Base-by-base conservation (phyloP, 352 stramenopile genomes). In the Pythium biforme region DNA sequence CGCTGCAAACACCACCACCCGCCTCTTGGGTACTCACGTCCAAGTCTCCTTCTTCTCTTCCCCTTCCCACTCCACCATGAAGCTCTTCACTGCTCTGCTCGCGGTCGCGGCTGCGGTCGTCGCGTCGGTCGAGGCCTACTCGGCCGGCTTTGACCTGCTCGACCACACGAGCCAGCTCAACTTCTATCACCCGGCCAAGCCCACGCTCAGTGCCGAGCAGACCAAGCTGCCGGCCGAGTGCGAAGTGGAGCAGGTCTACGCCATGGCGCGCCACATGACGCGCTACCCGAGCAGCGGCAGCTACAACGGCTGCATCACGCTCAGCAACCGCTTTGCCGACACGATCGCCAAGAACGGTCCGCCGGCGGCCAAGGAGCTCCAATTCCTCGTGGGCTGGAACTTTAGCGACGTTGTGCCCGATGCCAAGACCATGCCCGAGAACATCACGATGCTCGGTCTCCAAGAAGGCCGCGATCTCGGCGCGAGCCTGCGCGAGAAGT, bases 91-190 rank as follows among this genome's bases (percentile, higher is more conserved):
- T 12, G 29, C 49, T 22, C 17, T 66, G n/a, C 33, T 51, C 25
- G 34, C 34, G 27, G 57, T 55, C 46, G 49, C 48, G 17, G 46
- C 57, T 6, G 57, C 49, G 47, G 46, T 47, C 12, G 47, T 49
- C 29, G 22, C 50, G 68, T 83, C 66, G 25, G 62, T 73, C 25
- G 41, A 59, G 23, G 53, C 53, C 14, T 59, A 59, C 39, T 59
- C 53, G 39, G 53, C 20, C 10, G 53, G 53, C 31, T 86, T 86
- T 40, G 75, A 86, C 69, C 57, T 86, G 33, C 72, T 79, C 43
- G 77, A 83, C 67, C 75, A 83, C 66, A 83, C 77, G 46, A 86
- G 73, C 40, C 74, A 81, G 54, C 75, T 86, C 59, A 82, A 78
- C 60, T 83, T 73, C 63, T 86, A 86, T 64, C 77, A 82, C 62